These are phyloP conservation scores for Inga laurina DNA, from an alignment of 306 rosid genomes.

Conservation along the genomic window DNA sequence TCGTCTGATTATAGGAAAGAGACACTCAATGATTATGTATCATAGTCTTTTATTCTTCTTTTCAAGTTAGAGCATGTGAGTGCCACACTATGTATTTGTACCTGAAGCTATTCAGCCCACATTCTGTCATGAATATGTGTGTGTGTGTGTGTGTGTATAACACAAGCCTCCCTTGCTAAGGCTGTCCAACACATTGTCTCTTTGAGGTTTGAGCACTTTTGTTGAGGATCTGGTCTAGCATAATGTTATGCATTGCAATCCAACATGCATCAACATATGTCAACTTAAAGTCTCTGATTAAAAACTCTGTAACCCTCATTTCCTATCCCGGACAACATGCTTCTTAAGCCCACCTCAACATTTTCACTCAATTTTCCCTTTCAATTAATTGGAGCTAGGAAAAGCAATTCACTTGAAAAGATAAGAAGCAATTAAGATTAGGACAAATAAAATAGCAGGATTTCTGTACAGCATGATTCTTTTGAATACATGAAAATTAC, in stretches of 20 bases:
- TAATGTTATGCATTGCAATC: not conserved
- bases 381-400: not conserved
- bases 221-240: not conserved
- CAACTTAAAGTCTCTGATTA: not conserved
- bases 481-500: constrained; percentile 36
- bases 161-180: not conserved
- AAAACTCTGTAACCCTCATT: not conserved
- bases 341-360: not conserved
- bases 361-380: not conserved
- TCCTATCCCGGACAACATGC: not conserved
- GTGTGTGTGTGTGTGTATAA: too few relatives aligned
- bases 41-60: not conserved
- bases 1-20: not conserved
- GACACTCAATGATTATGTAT: not conserved
- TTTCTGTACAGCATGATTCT: not conserved
- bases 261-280: not conserved
- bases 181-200: not conserved
- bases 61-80: not conserved
- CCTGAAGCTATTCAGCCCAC: not conserved
- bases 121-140: not conserved
- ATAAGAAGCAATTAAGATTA: not conserved
- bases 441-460: not conserved
- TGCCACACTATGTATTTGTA: too few relatives aligned
- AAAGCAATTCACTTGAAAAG: not conserved
- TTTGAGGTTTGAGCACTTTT: not conserved